A percentile compares a stretch with the other conserved stretches of the same genome.
phyloP scores from a whole-genome alignment of 306 rosid genomes.

The Cicer yamashitae region DNA sequence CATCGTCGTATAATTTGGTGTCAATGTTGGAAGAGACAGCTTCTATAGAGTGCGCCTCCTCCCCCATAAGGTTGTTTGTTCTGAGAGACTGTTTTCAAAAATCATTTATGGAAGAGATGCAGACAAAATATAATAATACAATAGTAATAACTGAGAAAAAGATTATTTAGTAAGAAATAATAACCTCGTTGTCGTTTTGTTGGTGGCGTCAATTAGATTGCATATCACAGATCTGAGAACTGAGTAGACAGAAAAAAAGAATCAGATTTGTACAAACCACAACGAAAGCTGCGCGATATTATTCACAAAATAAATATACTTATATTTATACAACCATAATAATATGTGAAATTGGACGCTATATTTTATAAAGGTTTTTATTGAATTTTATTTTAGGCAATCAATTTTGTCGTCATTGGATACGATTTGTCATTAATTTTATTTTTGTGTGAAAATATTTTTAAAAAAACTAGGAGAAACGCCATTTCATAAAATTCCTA shows the following conservation, averaged over 20 bases:
- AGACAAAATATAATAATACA: neutral
- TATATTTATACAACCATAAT: neutral
- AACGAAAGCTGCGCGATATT: neutral
- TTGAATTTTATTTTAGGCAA: too few species aligned
- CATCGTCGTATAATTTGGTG: slow-evolving; percentile 49
- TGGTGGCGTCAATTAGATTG: neutral
- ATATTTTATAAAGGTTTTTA: neutral
- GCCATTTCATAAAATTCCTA: too few species aligned
- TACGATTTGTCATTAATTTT: too few species aligned
- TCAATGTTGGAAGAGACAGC: neutral
- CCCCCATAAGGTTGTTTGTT: neutral
- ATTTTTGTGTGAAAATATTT: too few species aligned
- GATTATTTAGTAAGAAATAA: neutral
- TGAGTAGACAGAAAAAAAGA: neutral
- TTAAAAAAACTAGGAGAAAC: too few species aligned
- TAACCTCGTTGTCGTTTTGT: slow-evolving; percentile 1
- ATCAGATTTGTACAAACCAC: neutral
- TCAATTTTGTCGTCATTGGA: too few species aligned
- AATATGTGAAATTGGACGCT: neutral
- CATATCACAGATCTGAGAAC: neutral
- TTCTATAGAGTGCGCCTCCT: slow-evolving; percentile 30
- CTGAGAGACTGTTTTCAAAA: too few species aligned
- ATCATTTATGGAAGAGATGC: neutral
- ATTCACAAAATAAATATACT: neutral
- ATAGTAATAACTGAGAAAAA: neutral